A percentile compares a stretch with the other conserved stretches of the same genome.
phyloP scores from a whole-genome alignment of 371 early-diverging fungal genomes.

The Conidiobolus incongruus region DNA sequence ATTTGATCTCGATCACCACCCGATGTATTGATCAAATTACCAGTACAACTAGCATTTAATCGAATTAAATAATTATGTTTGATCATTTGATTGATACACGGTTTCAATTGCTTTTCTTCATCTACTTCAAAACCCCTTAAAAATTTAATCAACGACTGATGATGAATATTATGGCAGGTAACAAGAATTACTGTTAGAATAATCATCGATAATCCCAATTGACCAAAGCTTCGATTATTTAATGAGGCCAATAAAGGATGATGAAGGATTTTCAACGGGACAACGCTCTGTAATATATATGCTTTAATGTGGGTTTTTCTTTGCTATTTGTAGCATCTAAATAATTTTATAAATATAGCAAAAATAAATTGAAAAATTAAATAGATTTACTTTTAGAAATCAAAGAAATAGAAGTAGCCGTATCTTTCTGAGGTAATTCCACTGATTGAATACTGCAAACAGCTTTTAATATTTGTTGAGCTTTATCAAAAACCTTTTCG shows the following conservation, averaged over 20 bases:
- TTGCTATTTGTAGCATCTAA: background rate
- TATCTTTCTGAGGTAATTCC: constrained; percentile 22
- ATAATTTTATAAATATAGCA: too few species aligned
- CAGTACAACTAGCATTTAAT: constrained; percentile 5
- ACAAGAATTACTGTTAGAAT: too few species aligned
- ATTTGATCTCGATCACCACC: constrained; percentile 9
- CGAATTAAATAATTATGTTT: constrained; percentile 32
- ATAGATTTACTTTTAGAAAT: too few species aligned
- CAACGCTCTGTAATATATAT: background rate
- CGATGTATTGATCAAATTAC: constrained; percentile 6
- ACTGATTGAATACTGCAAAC: constrained; percentile 40
- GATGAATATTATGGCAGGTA: too few species aligned
- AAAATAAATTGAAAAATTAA: too few species aligned
- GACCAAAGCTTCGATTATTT: too few species aligned
- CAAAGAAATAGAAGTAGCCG: too few species aligned
- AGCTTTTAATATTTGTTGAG: constrained; percentile 19
- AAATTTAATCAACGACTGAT: too few species aligned
- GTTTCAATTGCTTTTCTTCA: background rate
- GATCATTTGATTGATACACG: constrained; percentile 6
- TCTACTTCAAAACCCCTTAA: background rate
- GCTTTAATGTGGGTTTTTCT: background rate
- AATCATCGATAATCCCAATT: too few species aligned
- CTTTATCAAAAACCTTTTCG: constrained; percentile 15
- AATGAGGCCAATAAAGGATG: too few species aligned
- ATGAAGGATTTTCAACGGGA: background rate